Conservation (phyloP, 805 yeast genomes). For the Candida piceae region DNA sequence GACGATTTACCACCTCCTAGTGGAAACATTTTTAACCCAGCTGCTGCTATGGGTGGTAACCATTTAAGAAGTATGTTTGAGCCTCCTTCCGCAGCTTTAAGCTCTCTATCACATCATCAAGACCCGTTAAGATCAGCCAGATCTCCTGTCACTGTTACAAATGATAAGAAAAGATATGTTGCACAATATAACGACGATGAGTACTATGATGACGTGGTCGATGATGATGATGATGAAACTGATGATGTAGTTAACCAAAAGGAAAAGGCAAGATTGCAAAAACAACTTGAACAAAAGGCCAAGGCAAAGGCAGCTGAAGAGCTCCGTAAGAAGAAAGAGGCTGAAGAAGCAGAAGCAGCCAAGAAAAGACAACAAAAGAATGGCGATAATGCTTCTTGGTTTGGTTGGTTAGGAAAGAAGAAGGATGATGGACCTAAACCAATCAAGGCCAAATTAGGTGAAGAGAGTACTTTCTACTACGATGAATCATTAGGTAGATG, state of each 20-base stretch:
- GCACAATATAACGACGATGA: slow-evolving; percentile 27
- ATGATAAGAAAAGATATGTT: slow-evolving; percentile 23
- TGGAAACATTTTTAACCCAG: slow-evolving; percentile 15
- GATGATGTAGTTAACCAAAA: slow-evolving; percentile 42
- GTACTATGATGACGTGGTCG: slow-evolving; percentile 27
- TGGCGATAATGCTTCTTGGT: slow-evolving; percentile 34
- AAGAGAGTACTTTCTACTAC: slow-evolving; percentile 64
- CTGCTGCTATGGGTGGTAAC: slow-evolving; percentile 14
- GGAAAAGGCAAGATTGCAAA: slow-evolving; percentile 22
- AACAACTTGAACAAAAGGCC: slow-evolving; percentile 26
- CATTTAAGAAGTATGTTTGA: slow-evolving; percentile 25
- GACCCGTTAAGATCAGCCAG: background rate
- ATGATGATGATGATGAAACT: slow-evolving; percentile 37
- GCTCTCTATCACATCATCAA: too few species aligned
- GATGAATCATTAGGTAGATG: slow-evolving; percentile 84
- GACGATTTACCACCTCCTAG: slow-evolving; percentile 16
- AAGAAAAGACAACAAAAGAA: slow-evolving; percentile 20
- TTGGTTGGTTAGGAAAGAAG: slow-evolving; percentile 58
- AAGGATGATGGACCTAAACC: slow-evolving; percentile 62
- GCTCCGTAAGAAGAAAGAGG: slow-evolving; percentile 12
- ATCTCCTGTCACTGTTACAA: slow-evolving; percentile 23
- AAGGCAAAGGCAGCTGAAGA: slow-evolving; percentile 13
- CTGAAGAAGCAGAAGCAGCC: too few species aligned
- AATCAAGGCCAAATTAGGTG: slow-evolving; percentile 81
- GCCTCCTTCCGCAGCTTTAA: slow-evolving; percentile 21